These are phyloP conservation scores for Acacia concinna DNA, from an alignment of 331 rosid genomes.

Conservation along the genomic window DNA sequence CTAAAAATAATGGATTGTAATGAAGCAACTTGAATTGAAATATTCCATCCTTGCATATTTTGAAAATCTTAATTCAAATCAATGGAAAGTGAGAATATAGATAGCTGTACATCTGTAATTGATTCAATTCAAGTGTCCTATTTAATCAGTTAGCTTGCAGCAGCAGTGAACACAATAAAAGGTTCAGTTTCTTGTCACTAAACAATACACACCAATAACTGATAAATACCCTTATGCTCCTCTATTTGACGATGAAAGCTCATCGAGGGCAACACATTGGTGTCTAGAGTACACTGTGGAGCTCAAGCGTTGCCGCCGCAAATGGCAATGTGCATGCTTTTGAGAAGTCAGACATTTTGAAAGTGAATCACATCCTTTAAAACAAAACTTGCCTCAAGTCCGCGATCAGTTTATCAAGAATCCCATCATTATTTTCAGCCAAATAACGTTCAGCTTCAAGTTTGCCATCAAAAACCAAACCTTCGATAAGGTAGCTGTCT, in stretches of 20 bases:
- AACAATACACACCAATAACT: conserved; percentile 9
- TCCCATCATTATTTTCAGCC: conserved; percentile 42
- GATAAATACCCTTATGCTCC: neutral
- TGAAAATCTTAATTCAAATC: neutral
- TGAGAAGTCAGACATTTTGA: conserved; percentile 16
- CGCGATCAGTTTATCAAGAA: conserved; percentile 51
- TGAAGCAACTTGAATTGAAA: conserved; percentile 15
- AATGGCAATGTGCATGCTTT: neutral
- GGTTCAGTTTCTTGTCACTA: neutral
- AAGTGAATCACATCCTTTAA: conserved; percentile 23
- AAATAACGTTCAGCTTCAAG: conserved; percentile 54
- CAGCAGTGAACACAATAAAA: conserved; percentile 20
- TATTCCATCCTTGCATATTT: neutral
- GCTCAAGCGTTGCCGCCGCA: conserved; percentile 13
- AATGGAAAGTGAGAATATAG: neutral
- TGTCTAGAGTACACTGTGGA: neutral
- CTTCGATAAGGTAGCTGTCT: conserved; percentile 54
- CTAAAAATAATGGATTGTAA: neutral
- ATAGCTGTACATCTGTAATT: neutral
- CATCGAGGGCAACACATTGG: conserved; percentile 15
- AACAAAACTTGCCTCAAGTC: conserved; percentile 53
- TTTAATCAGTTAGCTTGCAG: conserved; percentile 20
- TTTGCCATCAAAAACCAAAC: conserved; percentile 43
- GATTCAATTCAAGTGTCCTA: neutral
- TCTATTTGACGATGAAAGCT: conserved; percentile 7